Conservation (phyloP, 2,329 filamentous ascomycete genomes). For the Penicillium concentricum region DNA sequence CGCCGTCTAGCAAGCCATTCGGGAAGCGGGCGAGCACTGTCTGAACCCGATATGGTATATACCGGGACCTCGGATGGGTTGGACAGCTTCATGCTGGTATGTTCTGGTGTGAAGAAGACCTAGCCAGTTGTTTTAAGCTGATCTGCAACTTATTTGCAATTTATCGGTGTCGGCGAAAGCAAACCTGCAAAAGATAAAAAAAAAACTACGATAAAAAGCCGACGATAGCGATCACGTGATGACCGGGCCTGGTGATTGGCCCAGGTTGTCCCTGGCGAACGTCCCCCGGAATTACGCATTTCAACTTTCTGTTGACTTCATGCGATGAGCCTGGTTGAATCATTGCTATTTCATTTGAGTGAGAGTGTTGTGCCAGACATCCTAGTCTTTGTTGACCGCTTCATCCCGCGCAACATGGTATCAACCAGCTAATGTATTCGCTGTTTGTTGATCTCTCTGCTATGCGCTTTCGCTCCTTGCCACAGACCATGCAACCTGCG, state of each 20-base stretch:
- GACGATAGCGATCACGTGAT: slow-evolving; percentile 37
- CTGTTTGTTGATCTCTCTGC: slow-evolving; percentile 19
- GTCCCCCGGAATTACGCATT: slow-evolving; percentile 31
- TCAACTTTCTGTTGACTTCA: slow-evolving; percentile 13
- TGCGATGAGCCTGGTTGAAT: slow-evolving; percentile 1
- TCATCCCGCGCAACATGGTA: slow-evolving; percentile 12
- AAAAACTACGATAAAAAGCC: slow-evolving; percentile 25
- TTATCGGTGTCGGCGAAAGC: slow-evolving; percentile 3
- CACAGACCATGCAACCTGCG: slow-evolving; percentile 16
- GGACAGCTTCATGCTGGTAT: slow-evolving; percentile 48
- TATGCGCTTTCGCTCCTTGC: slow-evolving; percentile 18
- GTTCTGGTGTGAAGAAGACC: slow-evolving; percentile 23
- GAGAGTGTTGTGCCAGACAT: slow-evolving; percentile 9
- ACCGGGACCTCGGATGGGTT: slow-evolving; percentile 79
- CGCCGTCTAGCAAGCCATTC: slow-evolving; percentile 91
- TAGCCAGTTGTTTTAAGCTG: slow-evolving; percentile 7
- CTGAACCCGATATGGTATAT: slow-evolving; percentile 91
- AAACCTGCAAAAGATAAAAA: slow-evolving; percentile 22
- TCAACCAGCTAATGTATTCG: slow-evolving; percentile 17
- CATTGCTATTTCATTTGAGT: background rate
- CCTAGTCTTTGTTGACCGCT: slow-evolving; percentile 5
- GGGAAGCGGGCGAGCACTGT: slow-evolving; percentile 80
- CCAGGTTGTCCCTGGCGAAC: slow-evolving; percentile 32
- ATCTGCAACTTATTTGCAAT: slow-evolving; percentile 6
- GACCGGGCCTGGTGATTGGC: slow-evolving; percentile 29